phyloP scores from a whole-genome alignment of 495 filamentous ascomycete species.

The Aspergillus leporis region DNA sequence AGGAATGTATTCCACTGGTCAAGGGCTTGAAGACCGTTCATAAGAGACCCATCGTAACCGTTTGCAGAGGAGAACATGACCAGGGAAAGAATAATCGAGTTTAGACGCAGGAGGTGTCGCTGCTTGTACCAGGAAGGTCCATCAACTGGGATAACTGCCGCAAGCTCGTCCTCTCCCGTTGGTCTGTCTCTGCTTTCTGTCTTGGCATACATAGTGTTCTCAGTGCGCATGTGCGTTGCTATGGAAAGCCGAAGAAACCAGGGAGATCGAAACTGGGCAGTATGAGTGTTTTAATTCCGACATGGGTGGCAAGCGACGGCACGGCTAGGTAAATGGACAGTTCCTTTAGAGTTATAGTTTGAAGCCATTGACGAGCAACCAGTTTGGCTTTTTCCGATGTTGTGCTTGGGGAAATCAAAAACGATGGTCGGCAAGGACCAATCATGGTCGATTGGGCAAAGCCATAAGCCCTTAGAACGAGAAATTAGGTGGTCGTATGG shows the following conservation, averaged over 20 bases:
- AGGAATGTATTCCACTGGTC: slow-evolving; percentile 38
- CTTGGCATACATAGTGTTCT: not conserved
- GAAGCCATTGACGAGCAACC: not conserved
- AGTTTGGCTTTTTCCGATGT: too few species aligned
- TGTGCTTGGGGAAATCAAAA: not conserved
- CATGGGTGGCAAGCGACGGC: too few species aligned
- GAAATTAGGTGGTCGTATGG: not conserved
- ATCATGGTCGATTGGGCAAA: not conserved
- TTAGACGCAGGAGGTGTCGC: slow-evolving; percentile 24
- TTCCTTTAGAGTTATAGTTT: not conserved
- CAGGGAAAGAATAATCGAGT: slow-evolving; percentile 21
- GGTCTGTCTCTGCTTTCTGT: not conserved
- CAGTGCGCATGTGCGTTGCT: not conserved
- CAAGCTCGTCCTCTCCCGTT: not conserved
- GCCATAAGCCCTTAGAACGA: not conserved
- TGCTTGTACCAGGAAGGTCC: slow-evolving; percentile 21
- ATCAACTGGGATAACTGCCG: slow-evolving; percentile 11
- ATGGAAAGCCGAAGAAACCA: not conserved
- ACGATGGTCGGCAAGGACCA: not conserved
- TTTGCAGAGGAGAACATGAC: slow-evolving; percentile 25
- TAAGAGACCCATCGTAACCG: slow-evolving; percentile 33
- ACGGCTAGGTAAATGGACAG: too few species aligned
- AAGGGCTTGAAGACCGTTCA: slow-evolving; percentile 40
- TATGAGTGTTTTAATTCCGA: too few species aligned
- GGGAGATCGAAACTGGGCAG: too few species aligned